Evolutionary conservation across 768 basidiomycete species (phyloP).

Genomic region (Lactifluus rugatus): DNA sequence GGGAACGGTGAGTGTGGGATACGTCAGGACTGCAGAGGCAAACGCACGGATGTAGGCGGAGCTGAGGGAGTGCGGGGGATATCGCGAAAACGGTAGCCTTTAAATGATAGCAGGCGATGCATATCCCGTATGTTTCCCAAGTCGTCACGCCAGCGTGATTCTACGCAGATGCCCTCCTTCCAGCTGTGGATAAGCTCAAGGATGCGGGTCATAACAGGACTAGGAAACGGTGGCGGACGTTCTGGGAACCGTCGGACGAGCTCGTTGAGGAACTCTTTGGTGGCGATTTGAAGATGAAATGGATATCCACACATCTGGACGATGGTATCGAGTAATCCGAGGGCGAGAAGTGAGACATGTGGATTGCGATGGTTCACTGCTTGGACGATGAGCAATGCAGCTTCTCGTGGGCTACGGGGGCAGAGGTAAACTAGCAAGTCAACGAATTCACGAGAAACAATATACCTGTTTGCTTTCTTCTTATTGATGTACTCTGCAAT

Average conservation of each 20-base stretch:
- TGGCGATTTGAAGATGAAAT: constrained; percentile 91
- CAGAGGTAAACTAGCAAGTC: neutral
- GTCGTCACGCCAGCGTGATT: constrained; percentile 92
- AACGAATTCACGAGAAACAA: constrained; percentile 7
- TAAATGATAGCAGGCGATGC: constrained; percentile 89
- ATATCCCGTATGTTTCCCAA: constrained; percentile 96
- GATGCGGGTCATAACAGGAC: constrained; percentile 90
- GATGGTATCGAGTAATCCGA: constrained; percentile 82
- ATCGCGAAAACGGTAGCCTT: constrained; percentile 77
- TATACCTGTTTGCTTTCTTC: constrained; percentile 95
- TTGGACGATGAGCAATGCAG: constrained; percentile 73
- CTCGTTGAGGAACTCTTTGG: constrained; percentile 97
- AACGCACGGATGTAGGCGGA: constrained; percentile 36
- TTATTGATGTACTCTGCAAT: constrained; percentile 87
- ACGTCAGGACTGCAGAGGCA: neutral
- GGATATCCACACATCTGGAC: constrained; percentile 96
- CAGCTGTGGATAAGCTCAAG: constrained; percentile 87
- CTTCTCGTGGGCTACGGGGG: constrained; percentile 76
- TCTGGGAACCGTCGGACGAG: constrained; percentile 97
- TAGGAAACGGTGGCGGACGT: constrained; percentile 89
- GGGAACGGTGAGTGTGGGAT: neutral
- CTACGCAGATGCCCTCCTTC: constrained; percentile 87
- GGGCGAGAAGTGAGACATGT: constrained; percentile 78
- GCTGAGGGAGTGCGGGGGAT: constrained; percentile 26
- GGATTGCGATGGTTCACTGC: constrained; percentile 90